phyloP scores from a whole-genome alignment of 1,139 yeast species.

The Geotrichum histeridarum region DNA sequence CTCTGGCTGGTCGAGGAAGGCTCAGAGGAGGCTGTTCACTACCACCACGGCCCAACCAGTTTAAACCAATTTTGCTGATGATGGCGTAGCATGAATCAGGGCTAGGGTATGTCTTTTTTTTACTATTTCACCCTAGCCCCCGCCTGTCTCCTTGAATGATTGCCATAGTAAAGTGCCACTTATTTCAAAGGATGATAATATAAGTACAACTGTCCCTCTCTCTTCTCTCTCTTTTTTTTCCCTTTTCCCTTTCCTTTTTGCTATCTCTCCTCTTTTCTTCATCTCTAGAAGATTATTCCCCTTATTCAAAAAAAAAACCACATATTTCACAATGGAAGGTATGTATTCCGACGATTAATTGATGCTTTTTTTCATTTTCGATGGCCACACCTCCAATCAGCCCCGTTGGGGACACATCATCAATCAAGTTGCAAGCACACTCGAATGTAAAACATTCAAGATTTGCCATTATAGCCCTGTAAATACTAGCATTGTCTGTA shows the following conservation, averaged over 20 bases:
- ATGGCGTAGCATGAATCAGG: no score
- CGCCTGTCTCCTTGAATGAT: no score
- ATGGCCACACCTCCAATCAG: conserved; percentile 1
- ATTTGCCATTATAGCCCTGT: background rate
- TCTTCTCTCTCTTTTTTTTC: conserved; percentile 22
- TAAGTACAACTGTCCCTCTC: conserved; percentile 7
- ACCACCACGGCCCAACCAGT: no score
- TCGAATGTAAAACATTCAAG: conserved; percentile 9
- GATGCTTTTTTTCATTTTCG: background rate
- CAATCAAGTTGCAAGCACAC: conserved; percentile 5
- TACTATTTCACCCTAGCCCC: no score
- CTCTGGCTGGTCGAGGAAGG: no score
- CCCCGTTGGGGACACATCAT: conserved; percentile 12
- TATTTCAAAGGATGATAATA: no score
- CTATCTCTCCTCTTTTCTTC: conserved; percentile 12
- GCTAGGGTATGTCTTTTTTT: no score
- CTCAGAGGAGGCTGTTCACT: no score
- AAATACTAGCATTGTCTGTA: background rate
- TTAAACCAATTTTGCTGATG: no score
- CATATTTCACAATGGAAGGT: conserved; percentile 30
- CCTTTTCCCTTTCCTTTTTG: conserved; percentile 20
- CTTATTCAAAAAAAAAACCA: background rate
- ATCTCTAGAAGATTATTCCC: background rate
- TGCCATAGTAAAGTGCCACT: no score
- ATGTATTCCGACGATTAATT: conserved; percentile 19